Base-by-base conservation (phyloP, 2,329 filamentous ascomycete genomes). In the Geoglossum cookeanum region DNA sequence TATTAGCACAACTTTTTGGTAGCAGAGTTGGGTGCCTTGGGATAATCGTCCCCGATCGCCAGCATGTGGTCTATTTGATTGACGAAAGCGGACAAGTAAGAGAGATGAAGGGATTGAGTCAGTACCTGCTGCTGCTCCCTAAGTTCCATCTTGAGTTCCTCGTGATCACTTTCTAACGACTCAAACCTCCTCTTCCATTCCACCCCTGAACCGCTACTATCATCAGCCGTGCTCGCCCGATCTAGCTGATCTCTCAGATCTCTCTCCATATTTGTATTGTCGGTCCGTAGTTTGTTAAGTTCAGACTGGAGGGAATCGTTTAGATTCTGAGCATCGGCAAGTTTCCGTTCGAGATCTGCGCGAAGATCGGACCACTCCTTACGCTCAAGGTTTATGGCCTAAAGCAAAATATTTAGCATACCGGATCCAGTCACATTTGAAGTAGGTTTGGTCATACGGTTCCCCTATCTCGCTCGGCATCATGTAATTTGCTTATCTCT, bases 291-390 rank as follows among this genome's bases (percentile, higher is more conserved):
- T 55, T 79, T 79, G 54, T 92, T 84, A 33, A 97, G 73, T 66
- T 96, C 88, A 51, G 82, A 76, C 65, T 87, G 84, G 57, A 97
- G 72, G 2, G 83, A 83, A n/a, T 80, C 80, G 63, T 90, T 92
- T n/a, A 91, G 71, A 58, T 75, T 80, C 66, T 90, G 81, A 2
- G 85, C 84, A 62, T 90, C 79, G 4, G 79, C 75, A 32, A 95
- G 73, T 68, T 85, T 87, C 61, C 73, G 78, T 68, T 94, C 87
- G 37, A 95, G 73, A 37, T 79, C 76, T 45, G 74, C 69, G 52
- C 81, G 81, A 35, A 86, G 65, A 56, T 84, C 77, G 17, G 79
- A 75, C 78, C 80, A 88, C 66, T 88, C 82, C 61, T 84, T 77
- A 65, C 84, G 85, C 63, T 90, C 84, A 11, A 73, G 67, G 57